A percentile compares a stretch with the other conserved stretches of the same genome.
Conservation (phyloP, 257 asterid species). For the Solanum ossicruentum region DNA sequence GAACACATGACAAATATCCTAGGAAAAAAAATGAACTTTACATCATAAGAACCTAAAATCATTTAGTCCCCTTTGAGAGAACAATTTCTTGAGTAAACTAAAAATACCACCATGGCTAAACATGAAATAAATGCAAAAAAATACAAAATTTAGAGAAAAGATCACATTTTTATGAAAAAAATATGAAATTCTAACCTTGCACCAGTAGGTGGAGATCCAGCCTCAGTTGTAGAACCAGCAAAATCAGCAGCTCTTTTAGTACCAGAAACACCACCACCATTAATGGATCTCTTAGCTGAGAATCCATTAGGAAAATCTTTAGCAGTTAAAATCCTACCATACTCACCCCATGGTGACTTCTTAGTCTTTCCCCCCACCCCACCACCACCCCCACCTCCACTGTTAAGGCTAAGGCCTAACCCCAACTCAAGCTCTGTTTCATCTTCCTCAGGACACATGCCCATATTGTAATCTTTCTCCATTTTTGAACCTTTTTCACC, state of each 20-base stretch:
- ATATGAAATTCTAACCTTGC: slow-evolving; percentile 27
- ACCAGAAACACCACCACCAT: slow-evolving; percentile 21
- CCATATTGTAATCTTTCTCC: neutral
- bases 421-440: slow-evolving; percentile 49
- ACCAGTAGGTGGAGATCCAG: slow-evolving; percentile 38
- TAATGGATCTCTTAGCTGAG: slow-evolving; percentile 23
- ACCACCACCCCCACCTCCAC: slow-evolving; percentile 1
- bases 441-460: neutral
- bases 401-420: slow-evolving; percentile 37
- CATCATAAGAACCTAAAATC: neutral
- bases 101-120: neutral
- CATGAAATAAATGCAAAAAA: neutral
- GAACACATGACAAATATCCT: neutral
- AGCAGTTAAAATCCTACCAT: slow-evolving; percentile 56
- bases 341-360: slow-evolving; percentile 27
- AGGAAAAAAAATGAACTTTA: neutral
- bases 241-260: slow-evolving; percentile 28
- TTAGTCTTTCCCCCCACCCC: slow-evolving; percentile 2
- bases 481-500: slow-evolving; percentile 2
- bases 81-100: neutral
- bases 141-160: neutral
- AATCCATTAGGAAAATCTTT: slow-evolving; percentile 51
- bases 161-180: neutral
- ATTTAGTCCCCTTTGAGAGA: too few species aligned
- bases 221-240: slow-evolving; percentile 8